These are phyloP conservation scores for Salix purpurea DNA, from an alignment of 345 rosid species.

Conservation along the genomic window DNA sequence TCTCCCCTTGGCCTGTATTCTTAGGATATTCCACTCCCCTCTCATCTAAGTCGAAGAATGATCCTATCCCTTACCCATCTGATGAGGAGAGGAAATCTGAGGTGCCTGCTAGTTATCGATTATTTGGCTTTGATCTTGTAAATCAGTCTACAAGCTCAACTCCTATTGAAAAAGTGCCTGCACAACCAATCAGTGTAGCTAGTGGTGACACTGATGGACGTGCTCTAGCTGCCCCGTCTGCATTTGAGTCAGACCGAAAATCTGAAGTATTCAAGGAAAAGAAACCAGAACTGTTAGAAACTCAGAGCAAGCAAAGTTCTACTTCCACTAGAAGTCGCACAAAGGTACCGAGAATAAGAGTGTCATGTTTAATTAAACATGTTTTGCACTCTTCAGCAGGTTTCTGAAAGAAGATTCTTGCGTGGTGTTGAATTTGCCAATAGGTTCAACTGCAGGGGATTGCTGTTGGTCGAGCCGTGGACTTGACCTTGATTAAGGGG, in stretches of 20 bases:
- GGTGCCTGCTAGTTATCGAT: slow-evolving; percentile 13
- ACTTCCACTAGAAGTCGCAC: slow-evolving; percentile 25
- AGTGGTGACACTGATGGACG: slow-evolving; percentile 28
- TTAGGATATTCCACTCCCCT: slow-evolving; percentile 37
- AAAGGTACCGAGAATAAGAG: slow-evolving; percentile 16
- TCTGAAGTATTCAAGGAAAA: slow-evolving; percentile 49
- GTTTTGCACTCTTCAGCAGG: not conserved
- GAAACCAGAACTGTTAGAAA: slow-evolving; percentile 55
- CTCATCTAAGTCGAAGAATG: slow-evolving; percentile 36
- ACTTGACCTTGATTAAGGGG: slow-evolving; percentile 24
- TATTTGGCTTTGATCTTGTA: slow-evolving; percentile 29
- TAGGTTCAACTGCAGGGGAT: slow-evolving; percentile 35
- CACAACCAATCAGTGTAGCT: slow-evolving; percentile 5
- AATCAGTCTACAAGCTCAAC: slow-evolving; percentile 5
- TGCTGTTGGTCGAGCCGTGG: slow-evolving; percentile 33
- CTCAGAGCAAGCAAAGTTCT: slow-evolving; percentile 46
- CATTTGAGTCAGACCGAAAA: slow-evolving; percentile 49
- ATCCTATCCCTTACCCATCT: slow-evolving; percentile 12
- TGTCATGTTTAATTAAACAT: not conserved
- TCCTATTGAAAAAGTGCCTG: slow-evolving; percentile 8
- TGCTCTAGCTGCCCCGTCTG: slow-evolving; percentile 17
- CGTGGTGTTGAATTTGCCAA: slow-evolving; percentile 5
- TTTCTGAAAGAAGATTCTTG: slow-evolving; percentile 1
- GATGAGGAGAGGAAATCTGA: slow-evolving; percentile 17
- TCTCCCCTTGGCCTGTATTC: slow-evolving; percentile 39